phyloP scores from a whole-genome alignment of 306 rosid species.

The Quercus glauca region DNA sequence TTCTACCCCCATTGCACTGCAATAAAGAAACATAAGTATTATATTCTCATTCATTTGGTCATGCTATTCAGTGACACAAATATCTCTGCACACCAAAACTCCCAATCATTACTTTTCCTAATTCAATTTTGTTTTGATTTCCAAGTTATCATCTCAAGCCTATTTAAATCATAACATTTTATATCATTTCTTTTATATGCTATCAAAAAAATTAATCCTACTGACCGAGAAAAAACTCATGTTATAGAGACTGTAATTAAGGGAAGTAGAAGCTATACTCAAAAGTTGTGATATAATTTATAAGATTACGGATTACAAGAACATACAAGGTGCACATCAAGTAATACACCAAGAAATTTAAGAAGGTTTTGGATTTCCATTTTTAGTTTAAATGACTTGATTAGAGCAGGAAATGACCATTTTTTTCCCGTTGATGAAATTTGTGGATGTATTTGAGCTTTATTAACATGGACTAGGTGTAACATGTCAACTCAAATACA shows the following conservation, averaged over 20 bases:
- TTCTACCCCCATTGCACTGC: constrained; percentile 71
- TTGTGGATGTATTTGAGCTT: too few relatives aligned
- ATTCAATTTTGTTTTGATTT: neutral
- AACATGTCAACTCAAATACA: too few relatives aligned
- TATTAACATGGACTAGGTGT: too few relatives aligned
- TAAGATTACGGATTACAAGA: neutral
- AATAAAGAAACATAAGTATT: constrained; percentile 26
- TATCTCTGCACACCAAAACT: constrained; percentile 1
- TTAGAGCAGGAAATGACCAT: too few relatives aligned
- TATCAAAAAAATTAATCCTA: neutral
- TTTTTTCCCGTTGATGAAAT: too few relatives aligned
- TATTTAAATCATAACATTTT: neutral
- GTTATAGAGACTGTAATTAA: neutral
- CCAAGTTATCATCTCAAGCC: neutral
- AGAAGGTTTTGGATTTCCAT: too few relatives aligned
- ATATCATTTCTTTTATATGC: neutral
- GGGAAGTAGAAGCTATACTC: neutral
- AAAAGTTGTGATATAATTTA: neutral
- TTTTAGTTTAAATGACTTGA: too few relatives aligned
- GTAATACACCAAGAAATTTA: neutral
- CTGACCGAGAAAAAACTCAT: neutral
- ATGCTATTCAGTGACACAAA: constrained; percentile 7
- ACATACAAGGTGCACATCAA: neutral
- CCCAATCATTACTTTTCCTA: neutral
- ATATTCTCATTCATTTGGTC: constrained; percentile 3